Conservation (phyloP, 1,139 yeast species). For the Diutina sp. region DNA sequence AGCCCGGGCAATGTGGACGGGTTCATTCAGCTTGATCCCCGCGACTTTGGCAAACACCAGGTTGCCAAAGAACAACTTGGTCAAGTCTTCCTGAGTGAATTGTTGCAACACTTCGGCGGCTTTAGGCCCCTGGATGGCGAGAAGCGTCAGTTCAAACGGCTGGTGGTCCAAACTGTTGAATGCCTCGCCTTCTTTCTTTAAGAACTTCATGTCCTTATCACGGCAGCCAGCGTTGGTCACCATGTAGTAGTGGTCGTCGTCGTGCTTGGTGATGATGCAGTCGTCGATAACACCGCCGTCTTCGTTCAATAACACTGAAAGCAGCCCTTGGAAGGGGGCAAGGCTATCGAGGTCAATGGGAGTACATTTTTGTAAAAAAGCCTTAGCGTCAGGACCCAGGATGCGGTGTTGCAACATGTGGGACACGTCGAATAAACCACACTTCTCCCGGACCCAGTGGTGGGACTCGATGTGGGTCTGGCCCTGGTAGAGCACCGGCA, state of each 20-base stretch:
- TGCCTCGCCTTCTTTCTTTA: constrained; percentile 35
- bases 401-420: constrained; percentile 91
- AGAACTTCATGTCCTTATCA: constrained; percentile 60
- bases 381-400: constrained; percentile 55
- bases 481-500: constrained; percentile 81
- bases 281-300: constrained; percentile 87
- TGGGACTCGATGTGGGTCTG: constrained; percentile 89
- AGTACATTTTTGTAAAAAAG: constrained; percentile 63
- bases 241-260: constrained; percentile 64
- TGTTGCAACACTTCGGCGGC: constrained; percentile 56
- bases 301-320: constrained; percentile 65
- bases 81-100: constrained; percentile 47
- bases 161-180: constrained; percentile 42
- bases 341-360: constrained; percentile 67
- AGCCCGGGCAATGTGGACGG: constrained; percentile 72
- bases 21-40: constrained; percentile 22
- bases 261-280: constrained; percentile 79
- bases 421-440: constrained; percentile 90
- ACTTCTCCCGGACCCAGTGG: constrained; percentile 79
- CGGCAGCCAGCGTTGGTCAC: constrained; percentile 98
- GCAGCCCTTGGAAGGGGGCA: constrained; percentile 47
- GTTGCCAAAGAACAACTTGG: constrained; percentile 61
- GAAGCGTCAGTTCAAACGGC: constrained; percentile 59
- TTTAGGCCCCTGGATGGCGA: constrained; percentile 89
- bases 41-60: constrained; percentile 42